phyloP scores from a whole-genome alignment of 805 yeast species.

The Suhomyces faveliae region DNA sequence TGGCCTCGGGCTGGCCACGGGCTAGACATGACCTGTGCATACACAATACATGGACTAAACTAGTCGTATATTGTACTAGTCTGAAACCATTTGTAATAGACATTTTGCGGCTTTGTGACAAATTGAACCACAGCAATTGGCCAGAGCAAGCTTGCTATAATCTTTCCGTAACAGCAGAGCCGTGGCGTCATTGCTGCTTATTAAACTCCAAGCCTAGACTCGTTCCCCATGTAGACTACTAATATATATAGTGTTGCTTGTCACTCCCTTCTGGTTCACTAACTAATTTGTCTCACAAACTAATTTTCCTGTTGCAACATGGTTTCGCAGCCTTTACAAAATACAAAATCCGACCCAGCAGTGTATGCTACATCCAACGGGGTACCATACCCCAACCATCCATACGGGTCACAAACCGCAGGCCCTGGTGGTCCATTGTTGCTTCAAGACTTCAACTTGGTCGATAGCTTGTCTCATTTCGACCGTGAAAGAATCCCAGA shows the following conservation, averaged over 20 bases:
- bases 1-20: too few relatives aligned
- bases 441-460: slow-evolving; percentile 76
- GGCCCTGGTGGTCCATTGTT: slow-evolving; percentile 77
- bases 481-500: slow-evolving; percentile 91
- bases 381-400: slow-evolving; percentile 50
- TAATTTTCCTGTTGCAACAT: not conserved
- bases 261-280: not conserved
- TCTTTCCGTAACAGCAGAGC: too few relatives aligned
- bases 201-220: not conserved
- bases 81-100: too few relatives aligned
- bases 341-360: slow-evolving; percentile 14
- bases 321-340: slow-evolving; percentile 6
- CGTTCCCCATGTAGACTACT: not conserved
- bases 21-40: too few relatives aligned
- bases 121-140: slow-evolving; percentile 3
- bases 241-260: not conserved
- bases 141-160: not conserved
- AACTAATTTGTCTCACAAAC: too few relatives aligned
- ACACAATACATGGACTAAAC: too few relatives aligned
- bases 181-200: slow-evolving; percentile 1
- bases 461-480: slow-evolving; percentile 82
- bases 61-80: too few relatives aligned
- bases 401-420: slow-evolving; percentile 73
- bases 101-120: not conserved
- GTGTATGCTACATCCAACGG: slow-evolving; percentile 54